Evolutionary conservation across 163 green algal species (phyloP).

Genomic region (Scenedesmus sp.): DNA sequence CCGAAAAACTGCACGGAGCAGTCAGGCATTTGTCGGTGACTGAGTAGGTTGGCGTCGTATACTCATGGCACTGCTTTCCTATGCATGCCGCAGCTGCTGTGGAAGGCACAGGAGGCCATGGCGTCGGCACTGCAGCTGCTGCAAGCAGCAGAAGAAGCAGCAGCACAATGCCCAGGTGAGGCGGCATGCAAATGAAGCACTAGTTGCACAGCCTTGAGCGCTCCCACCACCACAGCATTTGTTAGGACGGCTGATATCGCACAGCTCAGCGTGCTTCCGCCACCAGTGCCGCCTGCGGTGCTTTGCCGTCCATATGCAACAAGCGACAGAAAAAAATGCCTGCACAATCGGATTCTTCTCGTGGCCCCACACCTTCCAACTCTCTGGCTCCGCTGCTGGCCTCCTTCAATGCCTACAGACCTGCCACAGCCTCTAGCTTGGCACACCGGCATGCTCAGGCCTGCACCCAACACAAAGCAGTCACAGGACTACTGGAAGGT

Average conservation of each 20-base stretch:
- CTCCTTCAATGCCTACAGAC: background rate
- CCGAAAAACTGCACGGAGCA: background rate
- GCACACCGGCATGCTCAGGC: constrained; percentile 58
- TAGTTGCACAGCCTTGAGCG: no score
- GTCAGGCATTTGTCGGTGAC: background rate
- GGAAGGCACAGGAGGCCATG: constrained; percentile 69
- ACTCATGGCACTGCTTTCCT: background rate
- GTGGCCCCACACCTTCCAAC: no score
- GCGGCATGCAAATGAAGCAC: no score
- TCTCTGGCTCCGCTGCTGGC: background rate
- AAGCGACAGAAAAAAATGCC: no score
- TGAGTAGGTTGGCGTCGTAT: background rate
- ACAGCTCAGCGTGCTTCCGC: no score
- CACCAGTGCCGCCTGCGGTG: no score
- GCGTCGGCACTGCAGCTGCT: constrained; percentile 64
- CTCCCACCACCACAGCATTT: background rate
- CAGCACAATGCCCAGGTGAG: constrained; percentile 2
- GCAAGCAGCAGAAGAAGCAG: constrained; percentile 62
- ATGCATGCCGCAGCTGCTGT: constrained; percentile 64
- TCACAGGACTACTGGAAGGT: constrained; percentile 41
- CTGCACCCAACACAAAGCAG: constrained; percentile 50
- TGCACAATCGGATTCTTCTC: no score
- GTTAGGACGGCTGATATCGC: background rate
- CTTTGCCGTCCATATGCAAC: no score
- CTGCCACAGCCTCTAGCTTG: constrained; percentile 35